A percentile compares a stretch with the other conserved stretches of the same genome.
Evolutionary conservation across 2,329 filamentous ascomycete genomes (phyloP).

Genomic region (Akanthomyces uredinophilus): DNA sequence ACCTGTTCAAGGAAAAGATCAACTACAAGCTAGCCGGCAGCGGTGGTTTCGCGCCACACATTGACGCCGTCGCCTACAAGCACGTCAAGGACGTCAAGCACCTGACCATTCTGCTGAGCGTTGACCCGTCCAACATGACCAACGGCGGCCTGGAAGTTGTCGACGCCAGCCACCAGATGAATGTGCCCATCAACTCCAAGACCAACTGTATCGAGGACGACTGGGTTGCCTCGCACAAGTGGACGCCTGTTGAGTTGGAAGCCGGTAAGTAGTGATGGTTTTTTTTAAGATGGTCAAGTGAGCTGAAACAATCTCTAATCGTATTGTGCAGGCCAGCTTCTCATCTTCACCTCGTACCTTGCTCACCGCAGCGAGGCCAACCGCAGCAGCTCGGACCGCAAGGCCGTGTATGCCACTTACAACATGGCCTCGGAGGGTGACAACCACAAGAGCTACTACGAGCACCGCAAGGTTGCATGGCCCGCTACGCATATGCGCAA

Average conservation of each 20-base stretch:
- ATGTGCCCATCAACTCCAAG: slow-evolving; percentile 16
- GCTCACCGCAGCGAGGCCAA: slow-evolving; percentile 19
- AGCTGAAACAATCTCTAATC: neutral
- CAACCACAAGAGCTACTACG: slow-evolving; percentile 18
- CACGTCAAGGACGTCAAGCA: slow-evolving; percentile 20
- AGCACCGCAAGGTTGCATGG: slow-evolving; percentile 18
- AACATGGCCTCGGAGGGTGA: slow-evolving; percentile 19
- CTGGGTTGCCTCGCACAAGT: slow-evolving; percentile 16
- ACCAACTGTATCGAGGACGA: slow-evolving; percentile 17
- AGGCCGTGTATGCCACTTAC: slow-evolving; percentile 20
- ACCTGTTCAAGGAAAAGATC: slow-evolving; percentile 21
- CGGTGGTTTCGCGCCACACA: slow-evolving; percentile 21
- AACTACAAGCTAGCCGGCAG: slow-evolving; percentile 21
- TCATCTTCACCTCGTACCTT: slow-evolving; percentile 19
- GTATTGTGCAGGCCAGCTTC: slow-evolving; percentile 13
- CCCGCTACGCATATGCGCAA: slow-evolving; percentile 20
- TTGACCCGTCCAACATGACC: slow-evolving; percentile 16
- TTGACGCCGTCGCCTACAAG: slow-evolving; percentile 20
- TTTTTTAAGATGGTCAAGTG: too few relatives aligned
- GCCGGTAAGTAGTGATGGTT: slow-evolving; percentile 11
- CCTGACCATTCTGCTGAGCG: slow-evolving; percentile 19
- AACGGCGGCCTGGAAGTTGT: slow-evolving; percentile 20
- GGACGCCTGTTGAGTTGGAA: slow-evolving; percentile 19
- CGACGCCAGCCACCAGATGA: slow-evolving; percentile 17
- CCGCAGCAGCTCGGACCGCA: slow-evolving; percentile 16